Base-by-base conservation (phyloP, 768 basidiomycete species). In the Termitomyces sp. region DNA sequence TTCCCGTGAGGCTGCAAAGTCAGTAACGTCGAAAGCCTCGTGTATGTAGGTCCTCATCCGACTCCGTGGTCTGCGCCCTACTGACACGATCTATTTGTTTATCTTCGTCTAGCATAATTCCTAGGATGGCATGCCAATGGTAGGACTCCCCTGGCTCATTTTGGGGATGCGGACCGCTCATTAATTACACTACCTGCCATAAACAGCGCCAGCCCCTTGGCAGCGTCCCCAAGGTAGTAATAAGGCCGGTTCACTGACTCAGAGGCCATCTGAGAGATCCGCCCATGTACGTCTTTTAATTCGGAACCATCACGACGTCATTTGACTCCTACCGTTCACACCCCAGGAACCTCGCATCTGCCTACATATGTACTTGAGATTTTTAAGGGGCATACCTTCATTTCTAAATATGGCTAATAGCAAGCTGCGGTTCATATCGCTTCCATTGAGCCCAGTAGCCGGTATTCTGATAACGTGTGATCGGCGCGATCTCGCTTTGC, bases 51-150 rank as follows among this genome's bases (percentile, higher is more conserved):
- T 38, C 42, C 51, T 43, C 30, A 30, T 17, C 54, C 19, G 21
- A 42, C n/a, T 56, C 44, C 50, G 50, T 34, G 14, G 32, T 32
- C 9, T 28, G 42, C 26, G 55, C 34, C 44, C 28, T 41, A 32
- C 50, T 56, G 44, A 40, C 49, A 56, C 24, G 43, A 37, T 51
- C n/a, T 34, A 45, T 51, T 51, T 51, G 50, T 42, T 51, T 41
- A 14, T 51, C 42, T 35, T 15, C 17, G n/a, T 43, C 41, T n/a
- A 50, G 41, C 5, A 35, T 22, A 24, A 42, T 40, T 17, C 41
- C 40, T 37, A n/a, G 32, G 22, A 11, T 19, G 37, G 19, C 5
- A 4, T 42, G 32, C 12, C 22, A 35, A 24, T 37, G 10, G 43
- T 14, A 35, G n/a, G n/a, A n/a, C 8, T 14, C 37, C 49, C 40